These are phyloP conservation scores for Dendrobium chrysotoxum DNA, from an alignment of 106 monocot genomes.

Conservation along the genomic window DNA sequence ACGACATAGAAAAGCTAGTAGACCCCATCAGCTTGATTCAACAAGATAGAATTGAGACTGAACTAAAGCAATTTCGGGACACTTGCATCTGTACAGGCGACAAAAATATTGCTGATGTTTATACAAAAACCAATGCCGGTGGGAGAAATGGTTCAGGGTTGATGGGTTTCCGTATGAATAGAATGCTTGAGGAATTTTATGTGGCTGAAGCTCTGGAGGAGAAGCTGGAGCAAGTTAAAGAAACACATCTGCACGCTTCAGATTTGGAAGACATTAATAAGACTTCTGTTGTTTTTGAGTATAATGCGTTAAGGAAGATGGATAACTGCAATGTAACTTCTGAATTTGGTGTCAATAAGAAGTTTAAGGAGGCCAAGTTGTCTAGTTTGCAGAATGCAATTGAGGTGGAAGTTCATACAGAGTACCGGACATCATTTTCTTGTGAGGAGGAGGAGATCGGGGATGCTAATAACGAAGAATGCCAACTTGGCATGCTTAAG, in stretches of 20 bases:
- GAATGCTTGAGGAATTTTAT: background rate
- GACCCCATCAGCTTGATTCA: background rate
- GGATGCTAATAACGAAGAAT: conserved; percentile 3
- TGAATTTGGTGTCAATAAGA: background rate
- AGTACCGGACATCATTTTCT: background rate
- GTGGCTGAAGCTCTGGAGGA: background rate
- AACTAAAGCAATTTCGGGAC: conserved; percentile 3
- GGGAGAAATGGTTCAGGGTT: background rate
- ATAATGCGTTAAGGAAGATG: background rate
- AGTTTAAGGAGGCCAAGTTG: background rate
- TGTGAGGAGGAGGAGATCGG: conserved; percentile 11
- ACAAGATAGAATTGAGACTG: background rate
- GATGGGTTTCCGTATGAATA: background rate
- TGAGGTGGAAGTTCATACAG: background rate
- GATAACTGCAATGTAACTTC: background rate
- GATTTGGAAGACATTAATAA: background rate
- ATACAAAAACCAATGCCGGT: background rate
- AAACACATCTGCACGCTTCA: background rate
- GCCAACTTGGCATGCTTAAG: background rate
- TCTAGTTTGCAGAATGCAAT: background rate
- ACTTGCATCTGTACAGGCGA: background rate
- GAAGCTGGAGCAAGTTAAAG: background rate
- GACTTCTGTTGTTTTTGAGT: background rate
- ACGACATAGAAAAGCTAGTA: background rate
- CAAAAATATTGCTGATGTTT: background rate